Evolutionary conservation across 1,139 yeast species (phyloP).

Genomic region (Pichia sorboxylosa): DNA sequence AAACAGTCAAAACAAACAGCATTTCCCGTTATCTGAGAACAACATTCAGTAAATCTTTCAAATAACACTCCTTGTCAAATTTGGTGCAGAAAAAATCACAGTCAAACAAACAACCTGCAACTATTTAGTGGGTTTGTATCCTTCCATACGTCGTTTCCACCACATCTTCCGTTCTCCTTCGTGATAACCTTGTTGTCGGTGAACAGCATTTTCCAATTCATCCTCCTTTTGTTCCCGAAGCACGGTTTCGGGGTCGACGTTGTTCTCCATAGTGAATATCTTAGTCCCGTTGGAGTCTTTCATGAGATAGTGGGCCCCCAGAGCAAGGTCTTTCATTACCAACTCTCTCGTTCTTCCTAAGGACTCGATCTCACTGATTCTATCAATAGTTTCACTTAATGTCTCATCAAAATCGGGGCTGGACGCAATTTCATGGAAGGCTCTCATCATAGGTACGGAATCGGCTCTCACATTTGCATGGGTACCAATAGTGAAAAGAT

Average conservation of each 20-base stretch:
- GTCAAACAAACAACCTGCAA: too few species aligned
- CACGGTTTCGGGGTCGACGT: neutral
- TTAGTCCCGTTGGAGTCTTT: neutral
- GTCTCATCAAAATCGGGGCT: conserved; percentile 63
- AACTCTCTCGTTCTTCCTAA: conserved; percentile 72
- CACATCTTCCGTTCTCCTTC: conserved; percentile 29
- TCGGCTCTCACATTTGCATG: conserved; percentile 69
- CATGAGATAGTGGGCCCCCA: conserved; percentile 38
- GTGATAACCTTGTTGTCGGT: conserved; percentile 30
- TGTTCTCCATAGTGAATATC: neutral
- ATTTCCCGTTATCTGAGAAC: too few species aligned
- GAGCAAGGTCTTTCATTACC: conserved; percentile 58
- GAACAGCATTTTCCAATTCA: too few species aligned
- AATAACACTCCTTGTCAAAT: neutral
- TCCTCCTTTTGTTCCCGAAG: too few species aligned
- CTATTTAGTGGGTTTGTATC: too few species aligned
- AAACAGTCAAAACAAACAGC: too few species aligned
- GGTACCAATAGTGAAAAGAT: conserved; percentile 70
- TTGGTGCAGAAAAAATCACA: too few species aligned
- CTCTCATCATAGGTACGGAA: conserved; percentile 83
- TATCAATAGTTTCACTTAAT: conserved; percentile 55
- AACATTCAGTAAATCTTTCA: too few species aligned
- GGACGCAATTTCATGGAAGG: conserved; percentile 65
- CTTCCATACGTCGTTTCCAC: conserved; percentile 38
- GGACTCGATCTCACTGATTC: conserved; percentile 69